phyloP scores from a whole-genome alignment of 192 early-diverging fungal genomes.

The Backusella macrospora region DNA sequence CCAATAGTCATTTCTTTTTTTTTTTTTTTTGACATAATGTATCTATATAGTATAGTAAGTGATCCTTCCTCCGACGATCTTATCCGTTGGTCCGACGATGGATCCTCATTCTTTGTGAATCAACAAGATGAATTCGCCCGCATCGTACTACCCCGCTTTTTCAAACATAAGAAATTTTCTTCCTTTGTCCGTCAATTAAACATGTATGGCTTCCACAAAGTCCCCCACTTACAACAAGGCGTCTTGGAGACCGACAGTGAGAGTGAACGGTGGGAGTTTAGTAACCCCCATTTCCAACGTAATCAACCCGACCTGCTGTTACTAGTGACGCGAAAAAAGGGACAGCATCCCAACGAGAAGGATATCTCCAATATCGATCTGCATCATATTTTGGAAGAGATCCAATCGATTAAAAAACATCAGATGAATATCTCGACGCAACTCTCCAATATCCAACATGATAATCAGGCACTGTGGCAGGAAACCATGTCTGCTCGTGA shows the following conservation, averaged over 20 bases:
- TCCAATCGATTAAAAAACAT: conserved; percentile 90
- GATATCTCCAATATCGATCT: conserved; percentile 53
- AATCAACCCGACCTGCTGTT: conserved; percentile 89
- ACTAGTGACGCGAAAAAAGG: conserved; percentile 87
- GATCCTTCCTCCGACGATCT: conserved; percentile 79
- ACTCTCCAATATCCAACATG: conserved; percentile 83
- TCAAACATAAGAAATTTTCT: conserved; percentile 93
- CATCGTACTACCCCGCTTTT: conserved; percentile 78
- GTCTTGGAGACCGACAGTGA: conserved; percentile 75
- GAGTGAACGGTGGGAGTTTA: conserved; percentile 91
- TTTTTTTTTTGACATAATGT: background rate
- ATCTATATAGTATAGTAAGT: conserved; percentile 79
- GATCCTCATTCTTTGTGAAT: conserved; percentile 82
- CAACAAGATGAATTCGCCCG: conserved; percentile 38
- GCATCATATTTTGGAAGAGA: conserved; percentile 71
- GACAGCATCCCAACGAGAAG: conserved; percentile 52
- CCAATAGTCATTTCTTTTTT: background rate
- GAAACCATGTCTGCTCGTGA: conserved; percentile 76
- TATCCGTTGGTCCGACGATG: conserved; percentile 90
- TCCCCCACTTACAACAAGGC: conserved; percentile 91
- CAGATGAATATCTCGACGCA: conserved; percentile 89
- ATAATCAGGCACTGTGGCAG: conserved; percentile 89
- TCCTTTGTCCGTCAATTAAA: conserved; percentile 93
- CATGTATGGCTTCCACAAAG: conserved; percentile 98
- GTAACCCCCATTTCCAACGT: conserved; percentile 86